Percentiles rank a stretch among this genome's conserved stretches.
phyloP scores from a whole-genome alignment of 2,329 filamentous ascomycete species.

The Penicillium sp. region DNA sequence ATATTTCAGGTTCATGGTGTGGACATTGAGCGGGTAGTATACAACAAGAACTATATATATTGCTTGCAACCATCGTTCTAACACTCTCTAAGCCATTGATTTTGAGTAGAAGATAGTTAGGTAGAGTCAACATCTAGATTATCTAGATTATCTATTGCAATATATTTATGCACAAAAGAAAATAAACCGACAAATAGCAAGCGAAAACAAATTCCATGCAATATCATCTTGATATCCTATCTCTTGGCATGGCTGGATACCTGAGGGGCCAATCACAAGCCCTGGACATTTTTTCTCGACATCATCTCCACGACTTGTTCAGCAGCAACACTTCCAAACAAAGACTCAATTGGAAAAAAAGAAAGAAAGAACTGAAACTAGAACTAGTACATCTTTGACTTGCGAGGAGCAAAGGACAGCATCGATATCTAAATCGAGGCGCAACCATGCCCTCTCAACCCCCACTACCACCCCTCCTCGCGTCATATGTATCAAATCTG shows the following conservation, averaged over 20 bases:
- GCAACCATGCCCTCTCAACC: constrained; percentile 40
- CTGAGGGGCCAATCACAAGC: constrained; percentile 25
- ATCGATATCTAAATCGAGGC: neutral
- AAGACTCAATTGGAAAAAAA: neutral
- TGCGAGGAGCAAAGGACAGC: neutral
- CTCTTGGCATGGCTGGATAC: constrained; percentile 24
- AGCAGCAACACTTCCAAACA: constrained; percentile 10
- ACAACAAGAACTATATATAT: neutral
- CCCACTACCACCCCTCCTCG: constrained; percentile 41
- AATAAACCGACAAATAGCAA: neutral
- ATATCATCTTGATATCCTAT: neutral
- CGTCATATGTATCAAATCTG: constrained; percentile 37
- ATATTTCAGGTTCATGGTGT: neutral
- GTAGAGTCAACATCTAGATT: accelerated
- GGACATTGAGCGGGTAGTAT: neutral
- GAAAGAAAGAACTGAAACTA: neutral
- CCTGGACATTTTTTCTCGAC: constrained; percentile 25
- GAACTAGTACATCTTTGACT: neutral
- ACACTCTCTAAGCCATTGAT: neutral
- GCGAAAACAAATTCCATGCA: neutral
- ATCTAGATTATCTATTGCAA: accelerated
- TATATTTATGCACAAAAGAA: neutral
- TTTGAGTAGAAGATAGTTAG: neutral
- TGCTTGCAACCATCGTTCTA: neutral
- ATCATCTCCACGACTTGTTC: constrained; percentile 12